phyloP scores from a whole-genome alignment of 2,329 filamentous ascomycete species.

The Claviceps africana region DNA sequence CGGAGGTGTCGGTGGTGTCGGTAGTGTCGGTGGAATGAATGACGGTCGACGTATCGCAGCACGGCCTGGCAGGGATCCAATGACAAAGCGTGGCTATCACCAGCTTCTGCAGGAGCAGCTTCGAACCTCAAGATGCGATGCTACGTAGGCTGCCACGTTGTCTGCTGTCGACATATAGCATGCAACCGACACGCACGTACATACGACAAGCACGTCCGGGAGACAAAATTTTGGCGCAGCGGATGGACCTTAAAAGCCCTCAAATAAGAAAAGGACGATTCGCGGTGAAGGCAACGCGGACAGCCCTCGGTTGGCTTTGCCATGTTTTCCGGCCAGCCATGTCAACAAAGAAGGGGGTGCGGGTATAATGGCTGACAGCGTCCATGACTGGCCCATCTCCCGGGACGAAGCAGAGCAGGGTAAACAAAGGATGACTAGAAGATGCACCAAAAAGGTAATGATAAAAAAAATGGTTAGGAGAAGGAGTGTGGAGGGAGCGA shows the following conservation, averaged over 20 bases:
- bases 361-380: background rate
- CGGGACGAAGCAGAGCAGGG: background rate
- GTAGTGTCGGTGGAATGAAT: background rate
- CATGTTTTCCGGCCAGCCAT: constrained; percentile 5
- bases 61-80: background rate
- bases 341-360: background rate
- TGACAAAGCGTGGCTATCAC: background rate
- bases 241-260: background rate
- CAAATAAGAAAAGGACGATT: background rate
- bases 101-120: background rate
- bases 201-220: background rate
- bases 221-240: background rate
- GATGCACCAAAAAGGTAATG: too few species aligned
- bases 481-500: too few species aligned
- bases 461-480: background rate
- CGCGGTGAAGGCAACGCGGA: background rate
- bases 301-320: background rate
- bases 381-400: background rate
- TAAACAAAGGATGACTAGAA: background rate
- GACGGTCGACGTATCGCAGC: background rate
- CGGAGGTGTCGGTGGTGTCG: background rate
- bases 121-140: constrained; percentile 2
- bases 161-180: background rate
- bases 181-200: background rate
- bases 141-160: constrained; percentile 4